Conservation (phyloP, 176 grass and related monocot genomes). For the Cymbopogon citratus region DNA sequence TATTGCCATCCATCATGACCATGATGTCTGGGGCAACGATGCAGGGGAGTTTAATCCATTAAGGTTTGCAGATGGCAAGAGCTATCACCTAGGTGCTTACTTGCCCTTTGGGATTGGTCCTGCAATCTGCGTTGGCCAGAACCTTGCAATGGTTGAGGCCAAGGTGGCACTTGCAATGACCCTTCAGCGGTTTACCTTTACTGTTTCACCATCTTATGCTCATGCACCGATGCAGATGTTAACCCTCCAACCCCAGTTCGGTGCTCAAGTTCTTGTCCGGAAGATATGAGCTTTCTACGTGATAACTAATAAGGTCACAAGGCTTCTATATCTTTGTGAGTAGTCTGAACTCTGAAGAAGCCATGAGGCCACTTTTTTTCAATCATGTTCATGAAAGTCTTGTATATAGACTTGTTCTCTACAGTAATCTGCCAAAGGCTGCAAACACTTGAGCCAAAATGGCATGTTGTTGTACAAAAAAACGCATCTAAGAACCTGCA, state of each 20-base stretch:
- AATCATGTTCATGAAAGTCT: conserved; percentile 3
- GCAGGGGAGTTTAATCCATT: conserved; percentile 56
- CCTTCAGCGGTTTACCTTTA: conserved; percentile 49
- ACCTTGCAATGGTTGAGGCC: conserved; percentile 61
- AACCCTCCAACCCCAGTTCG: conserved; percentile 70
- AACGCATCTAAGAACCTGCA: not conserved
- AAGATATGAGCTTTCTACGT: conserved; percentile 41
- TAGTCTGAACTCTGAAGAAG: not conserved
- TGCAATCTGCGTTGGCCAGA: conserved; percentile 71
- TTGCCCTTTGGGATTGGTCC: conserved; percentile 68
- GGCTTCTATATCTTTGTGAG: not conserved
- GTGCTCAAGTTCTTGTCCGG: conserved; percentile 60
- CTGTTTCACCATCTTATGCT: conserved; percentile 62
- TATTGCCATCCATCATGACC: conserved; percentile 61
- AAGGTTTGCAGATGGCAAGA: conserved; percentile 70
- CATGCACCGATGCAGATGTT: conserved; percentile 67
- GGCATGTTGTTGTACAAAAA: not conserved
- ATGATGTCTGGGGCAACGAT: conserved; percentile 50
- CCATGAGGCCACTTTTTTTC: not conserved
- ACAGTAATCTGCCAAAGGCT: not conserved
- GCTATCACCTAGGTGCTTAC: conserved; percentile 63
- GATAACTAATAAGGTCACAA: not conserved
- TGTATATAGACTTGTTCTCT: conserved; percentile 6
- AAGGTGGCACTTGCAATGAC: conserved; percentile 63
- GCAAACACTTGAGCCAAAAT: not conserved